phyloP scores from a whole-genome alignment of 2,329 filamentous ascomycete genomes.

The Ceratocystis papillata region DNA sequence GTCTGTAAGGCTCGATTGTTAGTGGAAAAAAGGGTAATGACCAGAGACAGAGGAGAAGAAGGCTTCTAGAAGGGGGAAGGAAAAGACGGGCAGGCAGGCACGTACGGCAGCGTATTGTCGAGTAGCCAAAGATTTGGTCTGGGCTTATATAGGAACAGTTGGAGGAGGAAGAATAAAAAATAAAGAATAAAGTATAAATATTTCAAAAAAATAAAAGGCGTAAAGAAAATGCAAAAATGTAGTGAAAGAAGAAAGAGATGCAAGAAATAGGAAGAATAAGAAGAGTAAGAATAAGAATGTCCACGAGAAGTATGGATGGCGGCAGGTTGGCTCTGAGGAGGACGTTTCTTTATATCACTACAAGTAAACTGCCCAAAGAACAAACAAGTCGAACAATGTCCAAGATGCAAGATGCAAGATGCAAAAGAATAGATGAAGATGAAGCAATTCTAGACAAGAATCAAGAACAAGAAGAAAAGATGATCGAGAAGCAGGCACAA shows the following conservation, averaged over 20 bases:
- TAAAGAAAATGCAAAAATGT: not conserved
- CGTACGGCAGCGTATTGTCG: not conserved
- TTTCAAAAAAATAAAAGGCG: not conserved
- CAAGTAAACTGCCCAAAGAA: not conserved
- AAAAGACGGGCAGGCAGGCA: not conserved
- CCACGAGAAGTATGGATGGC: not conserved
- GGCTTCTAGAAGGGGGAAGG: not conserved
- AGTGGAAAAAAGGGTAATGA: not conserved
- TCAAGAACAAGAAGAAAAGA: constrained; percentile 3
- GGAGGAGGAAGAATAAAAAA: not conserved
- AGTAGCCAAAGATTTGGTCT: not conserved
- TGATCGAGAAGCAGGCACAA: constrained; percentile 9
- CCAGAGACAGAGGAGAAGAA: not conserved
- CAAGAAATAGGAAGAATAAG: not conserved
- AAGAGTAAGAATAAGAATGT: not conserved
- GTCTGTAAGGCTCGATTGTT: not conserved
- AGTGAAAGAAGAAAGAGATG: not conserved
- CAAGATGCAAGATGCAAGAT: not conserved
- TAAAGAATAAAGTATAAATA: not conserved
- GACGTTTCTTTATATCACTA: constrained; percentile 1
- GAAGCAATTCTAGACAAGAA: not conserved
- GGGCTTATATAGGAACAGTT: constrained; percentile 6
- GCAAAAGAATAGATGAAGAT: not conserved
- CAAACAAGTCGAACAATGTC: not conserved
- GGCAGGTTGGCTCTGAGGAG: not conserved